Percentiles rank a stretch among this genome's conserved stretches.
Evolutionary conservation across 208 protist species (phyloP).

Genomic region (Leishmania amazonensis): DNA sequence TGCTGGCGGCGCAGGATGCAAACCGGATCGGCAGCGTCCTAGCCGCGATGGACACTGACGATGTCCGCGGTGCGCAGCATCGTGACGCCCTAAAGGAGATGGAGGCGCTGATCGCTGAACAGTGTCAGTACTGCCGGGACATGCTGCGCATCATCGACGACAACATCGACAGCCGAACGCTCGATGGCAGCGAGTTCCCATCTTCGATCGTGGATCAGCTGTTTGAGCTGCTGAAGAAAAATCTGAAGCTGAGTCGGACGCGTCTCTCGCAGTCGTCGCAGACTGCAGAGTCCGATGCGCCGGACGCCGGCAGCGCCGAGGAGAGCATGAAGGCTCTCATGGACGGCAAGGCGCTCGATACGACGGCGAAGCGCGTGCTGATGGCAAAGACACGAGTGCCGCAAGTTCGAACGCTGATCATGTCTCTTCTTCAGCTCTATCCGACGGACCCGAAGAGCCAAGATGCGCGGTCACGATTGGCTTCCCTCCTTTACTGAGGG

Average conservation of each 20-base stretch:
- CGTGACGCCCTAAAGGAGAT: slow-evolving; percentile 31
- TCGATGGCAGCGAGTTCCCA: slow-evolving; percentile 42
- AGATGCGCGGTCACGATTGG: slow-evolving; percentile 60
- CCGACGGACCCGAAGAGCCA: slow-evolving; percentile 63
- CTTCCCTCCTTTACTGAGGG: slow-evolving; percentile 71
- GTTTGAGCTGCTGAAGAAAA: slow-evolving; percentile 42
- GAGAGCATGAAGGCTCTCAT: slow-evolving; percentile 11
- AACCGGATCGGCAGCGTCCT: slow-evolving; percentile 30
- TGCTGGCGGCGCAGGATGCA: slow-evolving; percentile 34
- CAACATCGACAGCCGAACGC: slow-evolving; percentile 49
- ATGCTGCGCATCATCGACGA: slow-evolving; percentile 51
- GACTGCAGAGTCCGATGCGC: neutral
- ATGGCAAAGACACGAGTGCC: slow-evolving; percentile 42
- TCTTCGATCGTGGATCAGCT: slow-evolving; percentile 42
- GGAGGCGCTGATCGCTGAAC: slow-evolving; percentile 31
- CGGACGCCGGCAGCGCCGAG: neutral
- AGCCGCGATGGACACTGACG: slow-evolving; percentile 25
- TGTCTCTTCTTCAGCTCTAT: slow-evolving; percentile 69
- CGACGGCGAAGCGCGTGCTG: slow-evolving; percentile 28
- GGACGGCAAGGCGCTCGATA: slow-evolving; percentile 25
- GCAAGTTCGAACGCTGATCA: slow-evolving; percentile 65
- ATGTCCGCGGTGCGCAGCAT: slow-evolving; percentile 6
- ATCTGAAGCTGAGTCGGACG: slow-evolving; percentile 26
- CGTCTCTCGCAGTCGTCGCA: neutral
- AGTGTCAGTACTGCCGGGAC: slow-evolving; percentile 37